These are phyloP conservation scores for Aspergillus nomiae DNA, from an alignment of 2,329 filamentous ascomycete genomes.

Conservation along the genomic window DNA sequence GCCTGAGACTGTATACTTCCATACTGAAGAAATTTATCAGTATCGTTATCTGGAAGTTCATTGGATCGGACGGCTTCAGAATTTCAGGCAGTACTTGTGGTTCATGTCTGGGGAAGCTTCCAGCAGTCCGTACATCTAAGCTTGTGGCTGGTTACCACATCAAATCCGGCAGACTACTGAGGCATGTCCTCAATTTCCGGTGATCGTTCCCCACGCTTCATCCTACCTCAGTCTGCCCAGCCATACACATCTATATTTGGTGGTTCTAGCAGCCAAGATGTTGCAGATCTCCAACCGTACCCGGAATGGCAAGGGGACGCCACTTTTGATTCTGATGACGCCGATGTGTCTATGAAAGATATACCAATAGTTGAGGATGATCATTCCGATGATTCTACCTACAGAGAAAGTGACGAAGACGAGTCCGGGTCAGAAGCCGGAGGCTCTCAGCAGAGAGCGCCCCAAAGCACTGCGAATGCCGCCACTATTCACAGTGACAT, in stretches of 20 bases:
- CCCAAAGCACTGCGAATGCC: background rate
- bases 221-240: constrained; percentile 32
- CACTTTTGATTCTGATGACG: constrained; percentile 17
- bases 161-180: background rate
- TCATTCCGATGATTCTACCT: constrained; percentile 29
- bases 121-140: background rate
- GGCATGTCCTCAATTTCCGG: constrained; percentile 33
- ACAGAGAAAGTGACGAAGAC: constrained; percentile 23
- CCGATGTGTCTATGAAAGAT: constrained; percentile 26
- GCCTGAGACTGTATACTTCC: background rate
- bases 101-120: background rate
- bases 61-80: background rate
- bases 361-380: constrained; percentile 20
- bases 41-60: background rate
- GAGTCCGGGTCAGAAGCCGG: constrained; percentile 11
- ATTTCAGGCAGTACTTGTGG: background rate
- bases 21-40: constrained; percentile 2
- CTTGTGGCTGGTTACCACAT: background rate
- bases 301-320: constrained; percentile 6
- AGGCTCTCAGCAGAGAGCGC: background rate
- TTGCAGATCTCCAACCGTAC: constrained; percentile 14
- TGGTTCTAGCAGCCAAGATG: constrained; percentile 27
- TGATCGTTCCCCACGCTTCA: constrained; percentile 23
- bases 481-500: background rate
- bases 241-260: constrained; percentile 34